These are phyloP conservation scores for Elaeagnus macrophylla DNA, from an alignment of 306 rosid species.

Conservation along the genomic window DNA sequence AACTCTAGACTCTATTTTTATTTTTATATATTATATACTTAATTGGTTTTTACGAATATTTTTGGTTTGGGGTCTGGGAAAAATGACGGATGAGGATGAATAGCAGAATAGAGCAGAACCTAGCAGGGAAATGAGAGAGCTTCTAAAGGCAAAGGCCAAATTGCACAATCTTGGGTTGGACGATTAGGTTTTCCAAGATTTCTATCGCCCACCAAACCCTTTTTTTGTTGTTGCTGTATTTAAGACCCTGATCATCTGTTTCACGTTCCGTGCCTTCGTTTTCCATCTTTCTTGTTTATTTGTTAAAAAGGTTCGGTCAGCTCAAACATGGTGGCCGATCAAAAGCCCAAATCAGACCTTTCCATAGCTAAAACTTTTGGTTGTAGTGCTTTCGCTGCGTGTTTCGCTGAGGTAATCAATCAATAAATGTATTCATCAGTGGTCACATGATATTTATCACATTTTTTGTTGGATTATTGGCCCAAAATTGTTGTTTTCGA, in stretches of 20 bases:
- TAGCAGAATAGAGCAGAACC: no score
- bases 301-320: not conserved
- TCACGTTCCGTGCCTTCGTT: not conserved
- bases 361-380: slow-evolving; percentile 61
- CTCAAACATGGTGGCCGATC: slow-evolving; percentile 52
- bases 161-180: slow-evolving; percentile 10
- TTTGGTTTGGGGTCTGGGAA: no score
- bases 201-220: not conserved
- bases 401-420: slow-evolving; percentile 55
- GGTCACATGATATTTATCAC: not conserved
- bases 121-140: not conserved
- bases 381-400: slow-evolving; percentile 71
- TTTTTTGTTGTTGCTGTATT: not conserved
- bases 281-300: not conserved
- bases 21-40: no score
- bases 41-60: no score
- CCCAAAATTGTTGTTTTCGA: not conserved
- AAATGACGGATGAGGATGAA: no score
- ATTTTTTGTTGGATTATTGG: not conserved
- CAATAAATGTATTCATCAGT: not conserved
- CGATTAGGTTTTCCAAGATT: slow-evolving; percentile 19
- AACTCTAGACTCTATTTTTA: no score
- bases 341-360: slow-evolving; percentile 48
- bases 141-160: not conserved
- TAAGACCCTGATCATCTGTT: slow-evolving; percentile 2